phyloP scores from a whole-genome alignment of 2,329 filamentous ascomycete species.

The Colletotrichum spaethianum region DNA sequence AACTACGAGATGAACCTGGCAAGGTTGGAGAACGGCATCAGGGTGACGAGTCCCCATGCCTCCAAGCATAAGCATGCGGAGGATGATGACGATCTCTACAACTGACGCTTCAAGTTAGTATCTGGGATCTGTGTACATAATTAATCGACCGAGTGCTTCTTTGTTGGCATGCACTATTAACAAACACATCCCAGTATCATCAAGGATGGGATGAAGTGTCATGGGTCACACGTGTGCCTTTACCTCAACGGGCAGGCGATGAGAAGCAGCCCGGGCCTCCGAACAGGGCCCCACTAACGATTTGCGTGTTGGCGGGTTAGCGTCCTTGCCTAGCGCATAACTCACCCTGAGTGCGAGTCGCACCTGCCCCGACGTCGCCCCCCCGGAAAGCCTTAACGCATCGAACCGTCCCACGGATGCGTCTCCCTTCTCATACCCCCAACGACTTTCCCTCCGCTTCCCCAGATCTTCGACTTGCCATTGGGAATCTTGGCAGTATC shows the following conservation, averaged over 20 bases:
- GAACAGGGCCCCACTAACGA: neutral
- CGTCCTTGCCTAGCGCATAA: too few species aligned
- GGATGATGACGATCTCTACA: conserved; percentile 48
- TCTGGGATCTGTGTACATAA: too few species aligned
- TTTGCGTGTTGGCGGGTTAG: neutral
- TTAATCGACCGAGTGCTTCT: too few species aligned
- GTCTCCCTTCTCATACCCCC: conserved; percentile 18
- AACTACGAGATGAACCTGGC: conserved; percentile 57
- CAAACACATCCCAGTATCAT: too few species aligned
- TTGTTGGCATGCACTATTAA: too few species aligned
- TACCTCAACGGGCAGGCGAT: neutral
- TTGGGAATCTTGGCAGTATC: neutral
- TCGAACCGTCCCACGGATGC: conserved; percentile 19
- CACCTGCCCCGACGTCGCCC: neutral
- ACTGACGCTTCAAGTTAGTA: conserved; percentile 3
- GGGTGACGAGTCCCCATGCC: conserved; percentile 60
- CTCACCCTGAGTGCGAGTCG: neutral
- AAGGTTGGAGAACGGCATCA: conserved; percentile 61
- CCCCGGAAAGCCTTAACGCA: neutral
- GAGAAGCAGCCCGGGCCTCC: neutral
- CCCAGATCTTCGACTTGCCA: neutral
- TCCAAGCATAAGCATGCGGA: conserved; percentile 50
- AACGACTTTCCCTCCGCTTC: neutral
- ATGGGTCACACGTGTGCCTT: neutral
- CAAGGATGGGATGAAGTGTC: neutral